Evolutionary conservation across 805 yeast genomes (phyloP), one percentile per base, ranked within the genome.

Genomic region (Sugiyamaella marilandica): DNA sequence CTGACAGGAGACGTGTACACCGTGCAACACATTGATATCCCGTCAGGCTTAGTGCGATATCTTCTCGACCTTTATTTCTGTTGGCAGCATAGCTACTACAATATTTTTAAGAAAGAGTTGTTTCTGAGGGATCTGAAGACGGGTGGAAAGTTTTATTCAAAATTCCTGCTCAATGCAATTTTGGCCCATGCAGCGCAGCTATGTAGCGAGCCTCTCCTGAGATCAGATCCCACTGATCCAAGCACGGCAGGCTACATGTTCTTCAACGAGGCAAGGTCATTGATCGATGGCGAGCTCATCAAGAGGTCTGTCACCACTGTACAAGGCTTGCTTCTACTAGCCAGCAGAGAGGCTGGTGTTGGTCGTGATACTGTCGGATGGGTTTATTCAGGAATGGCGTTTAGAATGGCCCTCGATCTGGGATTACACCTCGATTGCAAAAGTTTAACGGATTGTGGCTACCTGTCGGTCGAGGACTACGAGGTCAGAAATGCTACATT

Each of bases 381-480:
- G 61, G 57, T 58, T 4, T 58, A 58, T 37, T 55, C 59, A 5
- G 61, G 61, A 10, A 58, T 58, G 58, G 61, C 61, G 2, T 54
- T 53, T 18, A 26, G 61, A 39, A 58, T 58, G 61, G 61, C 61
- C 10, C 47, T 54, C 8, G 61, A 58, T 41, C 51, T 58, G 31
- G 61, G 61, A 2, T 35, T 55, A 1, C 61, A 58, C 47, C 34
- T 58, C 21, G 59, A 58, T 35, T 55, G 56, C 33, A 45, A 43
- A 39, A 46, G 49, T 16, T 50, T 56, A 10, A 45, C 51, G 9
- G 54, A 55, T 14, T 50, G 51, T 11, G 58, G 58, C 1, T 53
- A 50, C 24, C 49, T 58, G 2, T 32, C 46, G 4, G 36, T n/a
- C 14, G 61, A 58, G 10, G 61, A 58, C 29, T 49, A 41, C 26